phyloP scores from a whole-genome alignment of 768 basidiomycete species.

The Kwoniella bestiolae region DNA sequence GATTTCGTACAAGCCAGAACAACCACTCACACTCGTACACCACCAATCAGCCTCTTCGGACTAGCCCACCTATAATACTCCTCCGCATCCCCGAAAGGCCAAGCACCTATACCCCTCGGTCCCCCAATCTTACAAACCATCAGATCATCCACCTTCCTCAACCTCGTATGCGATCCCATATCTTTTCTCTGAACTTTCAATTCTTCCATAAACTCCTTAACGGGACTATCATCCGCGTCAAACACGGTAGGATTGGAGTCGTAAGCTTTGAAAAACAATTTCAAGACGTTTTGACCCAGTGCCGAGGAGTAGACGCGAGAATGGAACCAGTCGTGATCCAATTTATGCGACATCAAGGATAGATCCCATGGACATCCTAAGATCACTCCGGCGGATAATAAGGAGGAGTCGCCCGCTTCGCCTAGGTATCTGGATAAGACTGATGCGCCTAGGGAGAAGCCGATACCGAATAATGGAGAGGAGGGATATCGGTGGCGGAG shows the following conservation, averaged over 20 bases:
- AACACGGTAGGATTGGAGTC: slow-evolving; percentile 36
- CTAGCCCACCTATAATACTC: slow-evolving; percentile 57
- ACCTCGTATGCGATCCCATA: slow-evolving; percentile 23
- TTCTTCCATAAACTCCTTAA: slow-evolving; percentile 16
- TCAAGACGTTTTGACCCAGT: slow-evolving; percentile 49
- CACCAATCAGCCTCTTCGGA: slow-evolving; percentile 39
- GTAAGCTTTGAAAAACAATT: slow-evolving; percentile 43
- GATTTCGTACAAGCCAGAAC: too few relatives aligned
- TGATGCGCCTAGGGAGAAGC: slow-evolving; percentile 93
- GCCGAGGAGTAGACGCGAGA: slow-evolving; percentile 50
- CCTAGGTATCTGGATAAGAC: slow-evolving; percentile 87
- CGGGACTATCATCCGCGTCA: slow-evolving; percentile 19
- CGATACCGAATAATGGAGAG: slow-evolving; percentile 81
- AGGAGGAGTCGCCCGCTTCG: slow-evolving; percentile 66
- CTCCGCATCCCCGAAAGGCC: slow-evolving; percentile 54
- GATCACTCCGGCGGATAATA: slow-evolving; percentile 47
- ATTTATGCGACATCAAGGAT: slow-evolving; percentile 50
- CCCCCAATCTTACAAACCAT: slow-evolving; percentile 51
- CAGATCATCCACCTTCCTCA: slow-evolving; percentile 51
- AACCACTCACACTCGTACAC: slow-evolving; percentile 46
- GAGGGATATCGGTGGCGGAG: slow-evolving; percentile 72
- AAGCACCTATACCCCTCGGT: slow-evolving; percentile 44
- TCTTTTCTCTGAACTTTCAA: slow-evolving; percentile 30
- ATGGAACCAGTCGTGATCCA: slow-evolving; percentile 49
- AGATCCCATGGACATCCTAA: slow-evolving; percentile 55